Conservation (phyloP, 257 asterid genomes). For the Rauvolfia tetraphylla region DNA sequence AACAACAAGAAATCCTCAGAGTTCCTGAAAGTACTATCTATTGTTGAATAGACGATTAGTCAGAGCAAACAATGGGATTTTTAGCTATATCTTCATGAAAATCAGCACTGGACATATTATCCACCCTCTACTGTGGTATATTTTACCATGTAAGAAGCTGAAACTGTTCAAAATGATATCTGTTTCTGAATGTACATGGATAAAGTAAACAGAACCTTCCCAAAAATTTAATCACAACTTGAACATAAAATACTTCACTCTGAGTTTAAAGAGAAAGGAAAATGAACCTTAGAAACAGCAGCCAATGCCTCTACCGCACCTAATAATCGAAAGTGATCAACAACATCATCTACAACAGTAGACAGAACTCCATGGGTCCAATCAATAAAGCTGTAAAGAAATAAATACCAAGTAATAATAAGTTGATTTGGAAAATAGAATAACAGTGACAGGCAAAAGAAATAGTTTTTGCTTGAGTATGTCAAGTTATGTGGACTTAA, state of each 20-base stretch:
- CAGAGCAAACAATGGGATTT: neutral
- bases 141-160: neutral
- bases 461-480: neutral
- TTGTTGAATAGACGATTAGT: neutral
- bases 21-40: neutral
- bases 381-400: constrained; percentile 69
- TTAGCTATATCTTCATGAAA: neutral
- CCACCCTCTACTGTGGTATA: neutral
- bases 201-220: neutral
- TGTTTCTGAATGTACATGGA: neutral
- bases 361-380: constrained; percentile 75
- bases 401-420: neutral
- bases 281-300: constrained; percentile 64
- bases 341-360: constrained; percentile 47
- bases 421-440: neutral
- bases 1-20: neutral
- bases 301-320: constrained; percentile 88
- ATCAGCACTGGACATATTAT: neutral
- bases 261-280: neutral
- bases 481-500: neutral
- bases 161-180: neutral
- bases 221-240: neutral
- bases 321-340: constrained; percentile 66
- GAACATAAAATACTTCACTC: neutral
- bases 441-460: neutral